These are phyloP conservation scores for Oryza glaberrima DNA, from an alignment of 176 grass and related monocot genomes.

Conservation along the genomic window DNA sequence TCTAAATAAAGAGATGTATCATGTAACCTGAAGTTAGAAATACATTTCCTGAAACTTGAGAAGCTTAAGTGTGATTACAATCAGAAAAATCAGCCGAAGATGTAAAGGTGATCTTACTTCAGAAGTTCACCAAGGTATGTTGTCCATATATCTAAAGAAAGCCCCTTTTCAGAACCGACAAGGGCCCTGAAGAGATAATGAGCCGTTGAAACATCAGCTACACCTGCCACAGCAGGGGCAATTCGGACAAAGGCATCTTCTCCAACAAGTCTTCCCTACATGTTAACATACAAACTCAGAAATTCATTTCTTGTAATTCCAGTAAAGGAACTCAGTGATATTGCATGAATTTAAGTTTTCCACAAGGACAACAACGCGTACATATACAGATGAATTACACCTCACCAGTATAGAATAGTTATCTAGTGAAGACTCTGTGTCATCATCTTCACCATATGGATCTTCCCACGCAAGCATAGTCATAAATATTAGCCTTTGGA, in stretches of 20 bases:
- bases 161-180: slow-evolving; percentile 70
- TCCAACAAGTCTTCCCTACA: slow-evolving; percentile 83
- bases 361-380: not conserved
- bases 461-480: slow-evolving; percentile 98
- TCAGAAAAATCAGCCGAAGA: slow-evolving; percentile 19
- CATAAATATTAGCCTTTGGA: slow-evolving; percentile 97
- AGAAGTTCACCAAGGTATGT: slow-evolving; percentile 83
- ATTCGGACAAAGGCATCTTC: slow-evolving; percentile 95
- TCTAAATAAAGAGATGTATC: slow-evolving; percentile 21
- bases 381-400: slow-evolving; percentile 22
- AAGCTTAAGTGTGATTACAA: not conserved
- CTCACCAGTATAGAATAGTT: slow-evolving; percentile 75
- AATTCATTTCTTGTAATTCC: slow-evolving; percentile 19
- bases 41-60: slow-evolving; percentile 16
- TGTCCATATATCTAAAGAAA: slow-evolving; percentile 76
- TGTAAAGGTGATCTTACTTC: slow-evolving; percentile 69
- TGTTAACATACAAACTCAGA: slow-evolving; percentile 49
- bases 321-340: slow-evolving; percentile 13
- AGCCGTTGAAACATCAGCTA: slow-evolving; percentile 71
- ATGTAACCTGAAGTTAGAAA: slow-evolving; percentile 16
- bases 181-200: slow-evolving; percentile 90
- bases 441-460: slow-evolving; percentile 52
- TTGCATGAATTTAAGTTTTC: not conserved
- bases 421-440: slow-evolving; percentile 51
- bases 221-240: slow-evolving; percentile 80